These are phyloP conservation scores for Cladosporium cucumerinum DNA, from an alignment of 2,329 filamentous ascomycete genomes.

Conservation along the genomic window DNA sequence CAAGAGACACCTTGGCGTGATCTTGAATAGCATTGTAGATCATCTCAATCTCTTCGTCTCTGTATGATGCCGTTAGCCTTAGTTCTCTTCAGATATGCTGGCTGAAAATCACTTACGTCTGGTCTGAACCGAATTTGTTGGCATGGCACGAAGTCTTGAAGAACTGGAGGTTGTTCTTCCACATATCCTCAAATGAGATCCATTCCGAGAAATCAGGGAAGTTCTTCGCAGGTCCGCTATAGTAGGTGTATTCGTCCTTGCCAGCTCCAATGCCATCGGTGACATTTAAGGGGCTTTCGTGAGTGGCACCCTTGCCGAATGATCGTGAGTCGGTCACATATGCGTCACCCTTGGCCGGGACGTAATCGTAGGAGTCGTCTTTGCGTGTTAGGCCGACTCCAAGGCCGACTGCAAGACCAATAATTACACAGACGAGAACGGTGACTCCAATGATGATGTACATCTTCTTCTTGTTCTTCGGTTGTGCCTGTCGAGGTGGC, in stretches of 20 bases:
- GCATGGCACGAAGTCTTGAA: constrained; percentile 35
- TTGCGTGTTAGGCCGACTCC: constrained; percentile 8
- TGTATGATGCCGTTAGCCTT: constrained; percentile 15
- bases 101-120: neutral
- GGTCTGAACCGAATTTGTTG: constrained; percentile 31
- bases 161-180: constrained; percentile 32
- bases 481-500: neutral
- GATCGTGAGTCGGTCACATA: constrained; percentile 31
- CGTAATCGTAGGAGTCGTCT: constrained; percentile 2
- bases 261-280: constrained; percentile 25
- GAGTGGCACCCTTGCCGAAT: constrained; percentile 30
- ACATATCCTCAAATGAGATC: constrained; percentile 34
- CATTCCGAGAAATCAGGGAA: constrained; percentile 23
- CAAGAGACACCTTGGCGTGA: constrained; percentile 32
- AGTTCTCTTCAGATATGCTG: neutral
- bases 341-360: neutral
- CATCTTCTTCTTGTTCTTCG: neutral
- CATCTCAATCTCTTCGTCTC: constrained; percentile 35
- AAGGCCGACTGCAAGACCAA: constrained; percentile 13
- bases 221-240: constrained; percentile 26
- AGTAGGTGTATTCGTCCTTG: constrained; percentile 31
- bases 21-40: constrained; percentile 39
- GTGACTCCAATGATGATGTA: neutral
- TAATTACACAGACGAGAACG: neutral
- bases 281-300: constrained; percentile 21